Conservation (phyloP, 2,329 filamentous ascomycete genomes). For the Alternaria atra region DNA sequence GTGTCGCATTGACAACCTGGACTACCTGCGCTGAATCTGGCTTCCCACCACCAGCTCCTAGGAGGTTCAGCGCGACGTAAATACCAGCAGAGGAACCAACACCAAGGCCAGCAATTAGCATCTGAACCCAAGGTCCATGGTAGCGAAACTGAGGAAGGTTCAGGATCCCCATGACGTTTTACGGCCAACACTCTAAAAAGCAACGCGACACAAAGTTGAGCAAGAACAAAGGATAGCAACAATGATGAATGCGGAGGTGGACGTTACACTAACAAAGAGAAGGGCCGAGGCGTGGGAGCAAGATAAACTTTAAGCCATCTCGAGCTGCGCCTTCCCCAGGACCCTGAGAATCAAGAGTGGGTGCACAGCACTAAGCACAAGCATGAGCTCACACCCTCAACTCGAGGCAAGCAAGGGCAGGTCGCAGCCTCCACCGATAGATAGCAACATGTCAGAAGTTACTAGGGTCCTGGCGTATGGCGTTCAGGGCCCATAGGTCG, state of each 20-base stretch:
- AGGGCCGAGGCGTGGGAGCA: background rate
- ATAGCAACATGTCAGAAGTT: constrained; percentile 5
- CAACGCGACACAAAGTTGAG: background rate
- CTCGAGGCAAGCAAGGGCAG: constrained; percentile 7
- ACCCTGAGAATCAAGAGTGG: constrained; percentile 4
- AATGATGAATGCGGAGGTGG: background rate
- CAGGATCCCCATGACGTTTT: constrained; percentile 32
- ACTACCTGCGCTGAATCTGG: constrained; percentile 44
- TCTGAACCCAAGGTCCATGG: constrained; percentile 43
- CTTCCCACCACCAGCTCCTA: constrained; percentile 41
- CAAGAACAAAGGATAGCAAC: background rate
- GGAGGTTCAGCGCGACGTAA: constrained; percentile 43
- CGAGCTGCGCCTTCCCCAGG: background rate
- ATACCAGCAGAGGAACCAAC: constrained; percentile 42
- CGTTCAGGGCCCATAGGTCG: constrained; percentile 3
- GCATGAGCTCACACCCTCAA: constrained; percentile 1
- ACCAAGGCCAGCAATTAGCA: constrained; percentile 41
- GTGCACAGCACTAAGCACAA: constrained; percentile 1
- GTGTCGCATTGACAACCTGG: constrained; percentile 44
- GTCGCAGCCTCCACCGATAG: constrained; percentile 8
- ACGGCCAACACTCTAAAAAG: background rate
- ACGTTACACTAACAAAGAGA: background rate
- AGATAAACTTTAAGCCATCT: constrained; percentile 3
- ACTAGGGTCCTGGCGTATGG: constrained; percentile 6
- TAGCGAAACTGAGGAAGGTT: constrained; percentile 40